Evolutionary conservation across 139 green algal species (phyloP).

Genomic region (Closterium sp.): DNA sequence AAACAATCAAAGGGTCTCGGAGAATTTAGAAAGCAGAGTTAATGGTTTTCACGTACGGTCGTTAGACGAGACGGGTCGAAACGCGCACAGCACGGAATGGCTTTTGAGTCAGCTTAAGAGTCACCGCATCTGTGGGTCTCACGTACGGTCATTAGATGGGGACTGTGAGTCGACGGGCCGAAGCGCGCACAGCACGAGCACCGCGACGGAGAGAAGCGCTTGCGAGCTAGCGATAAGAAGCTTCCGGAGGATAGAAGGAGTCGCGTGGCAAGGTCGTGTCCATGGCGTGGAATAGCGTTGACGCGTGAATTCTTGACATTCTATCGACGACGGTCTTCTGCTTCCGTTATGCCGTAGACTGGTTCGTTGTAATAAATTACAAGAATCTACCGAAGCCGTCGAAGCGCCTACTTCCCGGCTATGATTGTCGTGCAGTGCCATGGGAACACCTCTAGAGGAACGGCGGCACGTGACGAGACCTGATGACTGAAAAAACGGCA

Average conservation of each 20-base stretch:
- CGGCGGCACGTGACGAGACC: neutral
- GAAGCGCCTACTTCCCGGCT: too few species aligned
- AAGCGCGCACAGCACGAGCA: neutral
- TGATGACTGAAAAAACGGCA: too few species aligned
- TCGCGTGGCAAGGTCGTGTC: neutral
- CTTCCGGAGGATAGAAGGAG: neutral
- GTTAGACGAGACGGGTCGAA: too few species aligned
- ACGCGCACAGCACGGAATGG: too few species aligned
- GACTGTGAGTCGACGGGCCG: neutral
- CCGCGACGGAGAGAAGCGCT: neutral
- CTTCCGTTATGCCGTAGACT: neutral
- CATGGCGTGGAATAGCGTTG: neutral
- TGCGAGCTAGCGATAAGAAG: neutral
- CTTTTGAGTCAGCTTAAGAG: too few species aligned
- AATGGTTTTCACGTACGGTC: too few species aligned
- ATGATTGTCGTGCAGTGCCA: neutral
- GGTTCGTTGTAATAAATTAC: neutral
- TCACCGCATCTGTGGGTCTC: too few species aligned
- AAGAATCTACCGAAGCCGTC: neutral
- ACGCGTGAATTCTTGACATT: neutral
- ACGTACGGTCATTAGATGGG: neutral
- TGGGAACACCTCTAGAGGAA: neutral
- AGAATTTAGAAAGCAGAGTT: too few species aligned
- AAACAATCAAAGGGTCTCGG: too few species aligned
- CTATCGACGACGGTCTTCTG: neutral